A percentile compares a stretch with the other conserved stretches of the same genome.
Evolutionary conservation across 805 yeast species (phyloP).

Genomic region (Schwanniomyces vanrijiae): DNA sequence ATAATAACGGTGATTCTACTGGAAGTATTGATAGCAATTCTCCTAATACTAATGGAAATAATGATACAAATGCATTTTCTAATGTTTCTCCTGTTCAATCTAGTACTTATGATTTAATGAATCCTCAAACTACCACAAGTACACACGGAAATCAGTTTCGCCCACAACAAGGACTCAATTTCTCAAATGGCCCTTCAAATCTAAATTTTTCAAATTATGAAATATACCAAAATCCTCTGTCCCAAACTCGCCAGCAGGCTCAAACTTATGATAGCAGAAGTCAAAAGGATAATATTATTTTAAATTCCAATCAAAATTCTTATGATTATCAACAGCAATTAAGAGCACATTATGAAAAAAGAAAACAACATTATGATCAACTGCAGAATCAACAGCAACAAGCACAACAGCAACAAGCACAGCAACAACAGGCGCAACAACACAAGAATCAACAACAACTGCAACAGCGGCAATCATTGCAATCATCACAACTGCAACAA

Average conservation of each 20-base stretch:
- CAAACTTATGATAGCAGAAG: background rate
- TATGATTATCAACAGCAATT: conserved; percentile 22
- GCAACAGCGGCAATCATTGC: conserved; percentile 12
- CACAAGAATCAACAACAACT: conserved; percentile 10
- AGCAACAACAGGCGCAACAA: conserved; percentile 9
- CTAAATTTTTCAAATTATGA: conserved; percentile 13
- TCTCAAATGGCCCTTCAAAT: conserved; percentile 16
- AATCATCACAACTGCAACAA: conserved; percentile 13
- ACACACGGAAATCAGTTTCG: conserved; percentile 21
- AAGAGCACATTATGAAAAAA: conserved; percentile 24
- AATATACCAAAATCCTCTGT: conserved; percentile 12
- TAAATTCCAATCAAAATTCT: conserved; percentile 4
- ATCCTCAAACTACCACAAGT: conserved; percentile 12
- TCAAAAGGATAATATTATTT: conserved; percentile 2
- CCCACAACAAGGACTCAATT: conserved; percentile 26
- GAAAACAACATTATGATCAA: conserved; percentile 17
- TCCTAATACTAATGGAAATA: conserved; percentile 4
- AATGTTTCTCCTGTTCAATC: conserved; percentile 5
- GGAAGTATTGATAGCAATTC: conserved; percentile 1
- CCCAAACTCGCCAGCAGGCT: conserved; percentile 6
- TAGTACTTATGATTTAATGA: conserved; percentile 20
- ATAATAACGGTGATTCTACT: conserved; percentile 2
- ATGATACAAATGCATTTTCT: conserved; percentile 7
- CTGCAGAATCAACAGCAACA: conserved; percentile 9
- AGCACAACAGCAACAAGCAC: conserved; percentile 12